phyloP scores from a whole-genome alignment of 345 rosid genomes.

The Gossypium sturtianum region DNA sequence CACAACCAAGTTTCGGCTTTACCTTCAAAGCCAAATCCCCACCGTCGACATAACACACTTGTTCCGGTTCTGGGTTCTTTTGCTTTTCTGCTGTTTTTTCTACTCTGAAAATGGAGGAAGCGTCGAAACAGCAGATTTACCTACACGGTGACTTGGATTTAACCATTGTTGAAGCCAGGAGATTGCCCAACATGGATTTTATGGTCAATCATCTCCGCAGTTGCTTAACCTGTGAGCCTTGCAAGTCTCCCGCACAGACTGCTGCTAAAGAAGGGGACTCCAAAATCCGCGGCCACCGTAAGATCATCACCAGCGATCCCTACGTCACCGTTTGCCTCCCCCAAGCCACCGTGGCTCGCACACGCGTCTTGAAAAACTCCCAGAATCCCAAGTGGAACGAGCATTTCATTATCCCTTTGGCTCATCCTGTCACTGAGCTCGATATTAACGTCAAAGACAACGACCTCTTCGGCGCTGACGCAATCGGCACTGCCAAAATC shows the following conservation, averaged over 20 bases:
- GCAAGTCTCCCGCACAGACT: constrained; percentile 13
- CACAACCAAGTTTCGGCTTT: not conserved
- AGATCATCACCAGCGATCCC: constrained; percentile 71
- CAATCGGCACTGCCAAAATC: constrained; percentile 54
- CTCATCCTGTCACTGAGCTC: constrained; percentile 57
- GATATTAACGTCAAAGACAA: constrained; percentile 85
- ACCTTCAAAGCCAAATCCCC: not conserved
- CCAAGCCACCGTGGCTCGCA: constrained; percentile 80
- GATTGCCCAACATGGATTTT: constrained; percentile 73
- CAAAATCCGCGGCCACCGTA: constrained; percentile 26
- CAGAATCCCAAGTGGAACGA: constrained; percentile 69
- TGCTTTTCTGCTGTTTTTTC: not conserved
- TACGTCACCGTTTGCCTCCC: constrained; percentile 84
- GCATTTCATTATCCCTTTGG: constrained; percentile 54
- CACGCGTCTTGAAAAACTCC: constrained; percentile 65
- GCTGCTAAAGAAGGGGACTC: not conserved
- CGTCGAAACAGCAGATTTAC: constrained; percentile 20
- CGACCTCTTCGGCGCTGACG: constrained; percentile 72
- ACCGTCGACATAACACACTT: not conserved
- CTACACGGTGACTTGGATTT: constrained; percentile 85
- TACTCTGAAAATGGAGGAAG: constrained; percentile 23
- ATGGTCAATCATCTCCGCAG: constrained; percentile 42
- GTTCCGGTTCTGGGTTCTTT: too few relatives aligned
- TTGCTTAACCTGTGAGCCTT: constrained; percentile 38
- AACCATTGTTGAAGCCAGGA: constrained; percentile 50